Evolutionary conservation across 2,329 filamentous ascomycete species (phyloP), one percentile per base, ranked within the genome.

Genomic region (Fusarium concolor): DNA sequence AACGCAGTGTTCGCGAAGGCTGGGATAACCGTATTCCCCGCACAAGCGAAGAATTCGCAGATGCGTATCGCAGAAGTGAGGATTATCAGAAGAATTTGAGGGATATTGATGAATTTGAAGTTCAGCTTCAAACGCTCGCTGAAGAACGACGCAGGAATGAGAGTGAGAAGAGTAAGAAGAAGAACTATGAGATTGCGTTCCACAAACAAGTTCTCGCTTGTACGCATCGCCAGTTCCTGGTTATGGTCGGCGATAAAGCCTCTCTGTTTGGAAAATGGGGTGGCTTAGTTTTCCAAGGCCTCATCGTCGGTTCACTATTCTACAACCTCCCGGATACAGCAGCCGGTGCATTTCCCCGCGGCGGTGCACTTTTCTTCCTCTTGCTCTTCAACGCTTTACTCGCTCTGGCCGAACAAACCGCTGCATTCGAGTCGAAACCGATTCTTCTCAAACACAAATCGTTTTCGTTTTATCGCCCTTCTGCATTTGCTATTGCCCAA

Each of bases 271-370:
- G 92, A 22, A 96, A 96, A 75, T 86, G 91, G 73, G 91, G 93
- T 75, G 93, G 93, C 70, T 90, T 94, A 56, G 77, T 96, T 44
- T 87, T 91, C 59, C 92, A 93, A 73, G 83, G 80, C 3, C 83
- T 96, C 12, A 92, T 96, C 62, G 90, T 95, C 49, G 91, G 92
- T 2, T 92, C 90, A 6, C 82, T 96, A 6, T 96, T 96, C 80
- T 93, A 91, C 72, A 88, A 92, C 66, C 79, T 93, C 11, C 79
- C 84, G 1, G 68, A 80, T 1, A 84, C 85, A 10, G 91, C 90
- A 0, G 76, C 77, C 1, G 91, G 89, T 45, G 90, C 92, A 69
- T 94, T 90, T 75, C 75, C 80, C 4, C 80, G 83, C 1, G 82
- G 83, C 22, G 83, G 85, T 17, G 75, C 80, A 1, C 69, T 84